These are phyloP conservation scores for Colletotrichum abscissum DNA, from an alignment of 2,329 filamentous ascomycete species.

Conservation along the genomic window DNA sequence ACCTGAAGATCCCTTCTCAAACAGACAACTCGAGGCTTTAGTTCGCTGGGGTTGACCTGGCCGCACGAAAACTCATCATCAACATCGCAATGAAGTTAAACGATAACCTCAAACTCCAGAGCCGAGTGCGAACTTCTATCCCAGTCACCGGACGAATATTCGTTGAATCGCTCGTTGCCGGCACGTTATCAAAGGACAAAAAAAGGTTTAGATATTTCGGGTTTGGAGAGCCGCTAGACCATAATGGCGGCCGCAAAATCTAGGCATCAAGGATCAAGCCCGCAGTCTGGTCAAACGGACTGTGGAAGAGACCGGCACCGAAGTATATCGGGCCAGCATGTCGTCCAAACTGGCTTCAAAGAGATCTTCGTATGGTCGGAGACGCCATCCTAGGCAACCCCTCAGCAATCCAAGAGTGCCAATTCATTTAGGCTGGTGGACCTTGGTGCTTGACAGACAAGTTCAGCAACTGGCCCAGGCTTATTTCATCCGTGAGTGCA, in stretches of 20 bases:
- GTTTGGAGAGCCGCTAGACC: not conserved
- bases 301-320: not conserved
- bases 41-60: slow-evolving; percentile 2
- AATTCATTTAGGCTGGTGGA: slow-evolving; percentile 6
- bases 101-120: not conserved
- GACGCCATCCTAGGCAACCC: not conserved
- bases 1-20: slow-evolving; percentile 11
- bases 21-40: not conserved
- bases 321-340: not conserved
- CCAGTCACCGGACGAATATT: not conserved
- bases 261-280: not conserved
- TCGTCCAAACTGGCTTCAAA: not conserved
- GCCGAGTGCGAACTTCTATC: not conserved
- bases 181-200: not conserved
- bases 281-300: not conserved
- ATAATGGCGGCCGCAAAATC: not conserved
- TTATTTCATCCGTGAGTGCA: slow-evolving; percentile 10
- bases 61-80: not conserved
- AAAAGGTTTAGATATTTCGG: not conserved
- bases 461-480: slow-evolving; percentile 9
- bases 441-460: not conserved
- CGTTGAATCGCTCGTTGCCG: not conserved
- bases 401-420: slow-evolving; percentile 14
- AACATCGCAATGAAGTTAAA: not conserved
- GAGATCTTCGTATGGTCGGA: not conserved